A percentile compares a stretch with the other conserved stretches of the same genome.
phyloP scores from a whole-genome alignment of 2,329 filamentous ascomycete genomes.

The Ophiocordyceps camponoti-leonardi region DNA sequence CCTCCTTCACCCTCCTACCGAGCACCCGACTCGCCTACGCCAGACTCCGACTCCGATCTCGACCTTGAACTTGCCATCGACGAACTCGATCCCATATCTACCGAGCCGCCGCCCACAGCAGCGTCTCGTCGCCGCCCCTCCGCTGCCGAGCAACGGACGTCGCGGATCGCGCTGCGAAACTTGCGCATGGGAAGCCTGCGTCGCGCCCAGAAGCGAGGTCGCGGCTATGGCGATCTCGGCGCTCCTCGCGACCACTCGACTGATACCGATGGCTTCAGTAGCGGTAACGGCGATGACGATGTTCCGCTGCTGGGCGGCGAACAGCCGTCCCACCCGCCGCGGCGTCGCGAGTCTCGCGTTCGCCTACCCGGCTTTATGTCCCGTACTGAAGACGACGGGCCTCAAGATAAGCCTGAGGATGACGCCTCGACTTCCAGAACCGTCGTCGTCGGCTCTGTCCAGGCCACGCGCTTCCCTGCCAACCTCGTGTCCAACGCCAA shows the following conservation, averaged over 20 bases:
- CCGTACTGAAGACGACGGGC: slow-evolving; percentile 18
- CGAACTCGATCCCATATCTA: slow-evolving; percentile 55
- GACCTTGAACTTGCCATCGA: slow-evolving; percentile 66
- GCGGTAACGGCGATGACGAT: slow-evolving; percentile 47
- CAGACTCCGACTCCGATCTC: slow-evolving; percentile 55
- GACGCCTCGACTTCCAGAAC: slow-evolving; percentile 56
- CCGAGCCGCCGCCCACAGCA: slow-evolving; percentile 13
- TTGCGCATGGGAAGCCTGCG: slow-evolving; percentile 49
- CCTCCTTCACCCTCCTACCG: slow-evolving; percentile 34
- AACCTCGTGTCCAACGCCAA: slow-evolving; percentile 95
- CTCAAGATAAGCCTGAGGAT: slow-evolving; percentile 34
- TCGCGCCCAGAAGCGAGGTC: slow-evolving; percentile 34
- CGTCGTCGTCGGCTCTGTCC: slow-evolving; percentile 57
- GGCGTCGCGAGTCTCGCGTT: slow-evolving; percentile 20
- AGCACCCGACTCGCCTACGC: slow-evolving; percentile 42
- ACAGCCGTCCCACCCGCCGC: slow-evolving; percentile 6
- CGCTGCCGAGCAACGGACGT: slow-evolving; percentile 24
- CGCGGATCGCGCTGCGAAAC: slow-evolving; percentile 53
- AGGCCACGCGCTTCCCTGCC: slow-evolving; percentile 62
- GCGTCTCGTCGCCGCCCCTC: slow-evolving; percentile 10
- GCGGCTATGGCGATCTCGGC: slow-evolving; percentile 43
- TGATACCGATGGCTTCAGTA: slow-evolving; percentile 38
- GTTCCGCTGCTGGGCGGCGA: slow-evolving; percentile 47
- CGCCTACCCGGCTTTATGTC: slow-evolving; percentile 54
- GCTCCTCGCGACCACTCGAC: slow-evolving; percentile 40